These are phyloP conservation scores for Aspergillus costaricaensis DNA, from an alignment of 2,329 filamentous ascomycete species.

Conservation along the genomic window DNA sequence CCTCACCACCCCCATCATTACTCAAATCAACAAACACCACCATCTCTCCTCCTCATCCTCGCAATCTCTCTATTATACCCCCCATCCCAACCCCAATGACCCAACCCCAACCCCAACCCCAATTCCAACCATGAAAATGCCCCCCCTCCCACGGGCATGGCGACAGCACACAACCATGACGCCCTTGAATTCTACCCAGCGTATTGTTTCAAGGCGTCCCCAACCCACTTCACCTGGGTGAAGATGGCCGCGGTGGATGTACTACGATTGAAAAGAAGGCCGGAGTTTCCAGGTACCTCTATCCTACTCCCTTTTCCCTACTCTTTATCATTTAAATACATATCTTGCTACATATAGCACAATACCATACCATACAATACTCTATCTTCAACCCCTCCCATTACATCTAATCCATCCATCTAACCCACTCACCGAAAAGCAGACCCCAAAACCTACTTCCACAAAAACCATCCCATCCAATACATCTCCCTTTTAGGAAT, in stretches of 20 bases:
- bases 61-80: too few relatives aligned
- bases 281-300: slow-evolving; percentile 53
- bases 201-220: slow-evolving; percentile 61
- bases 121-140: not conserved
- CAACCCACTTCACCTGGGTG: slow-evolving; percentile 65
- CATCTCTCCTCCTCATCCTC: too few relatives aligned
- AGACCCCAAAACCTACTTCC: slow-evolving; percentile 64
- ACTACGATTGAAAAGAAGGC: slow-evolving; percentile 51
- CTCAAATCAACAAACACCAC: not conserved
- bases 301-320: not conserved
- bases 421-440: not conserved
- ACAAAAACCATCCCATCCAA: slow-evolving; percentile 73
- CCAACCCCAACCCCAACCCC: not conserved
- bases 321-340: too few relatives aligned
- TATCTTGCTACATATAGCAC: not conserved
- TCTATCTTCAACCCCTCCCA: not conserved
- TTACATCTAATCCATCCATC: too few relatives aligned
- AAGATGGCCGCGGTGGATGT: slow-evolving; percentile 60
- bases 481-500: slow-evolving; percentile 72
- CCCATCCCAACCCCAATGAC: too few relatives aligned
- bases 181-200: slow-evolving; percentile 55
- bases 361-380: not conserved
- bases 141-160: slow-evolving; percentile 5
- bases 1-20: not conserved
- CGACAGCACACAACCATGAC: slow-evolving; percentile 24